Conservation (phyloP, 2,329 filamentous ascomycete genomes). For the Fusarium aywerte region DNA sequence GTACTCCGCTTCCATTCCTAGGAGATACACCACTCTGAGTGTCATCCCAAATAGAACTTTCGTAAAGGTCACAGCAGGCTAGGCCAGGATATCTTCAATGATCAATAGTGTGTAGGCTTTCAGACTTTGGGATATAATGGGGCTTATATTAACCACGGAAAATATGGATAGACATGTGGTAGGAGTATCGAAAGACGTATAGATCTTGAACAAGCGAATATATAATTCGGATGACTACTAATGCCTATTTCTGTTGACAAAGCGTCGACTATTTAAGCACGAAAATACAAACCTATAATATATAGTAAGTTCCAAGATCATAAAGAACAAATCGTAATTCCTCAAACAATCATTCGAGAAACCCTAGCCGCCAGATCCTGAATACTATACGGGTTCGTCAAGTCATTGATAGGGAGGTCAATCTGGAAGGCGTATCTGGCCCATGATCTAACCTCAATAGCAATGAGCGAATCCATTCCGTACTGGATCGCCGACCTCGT, state of each 20-base stretch:
- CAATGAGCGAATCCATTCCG: conserved; percentile 43
- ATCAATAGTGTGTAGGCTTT: background rate
- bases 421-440: conserved; percentile 44
- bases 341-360: conserved; percentile 32
- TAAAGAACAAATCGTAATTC: background rate
- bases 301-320: background rate
- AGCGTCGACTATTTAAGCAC: no score
- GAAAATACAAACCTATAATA: background rate
- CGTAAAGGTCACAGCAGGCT: background rate
- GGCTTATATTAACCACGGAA: background rate
- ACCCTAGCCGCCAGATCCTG: conserved; percentile 40
- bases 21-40: conserved; percentile 8
- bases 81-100: background rate
- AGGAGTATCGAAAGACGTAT: background rate
- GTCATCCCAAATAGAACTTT: background rate
- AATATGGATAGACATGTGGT: background rate
- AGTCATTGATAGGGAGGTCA: conserved; percentile 40
- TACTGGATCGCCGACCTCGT: conserved; percentile 40
- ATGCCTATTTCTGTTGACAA: no score
- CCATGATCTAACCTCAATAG: conserved; percentile 42
- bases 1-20: background rate
- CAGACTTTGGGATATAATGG: background rate
- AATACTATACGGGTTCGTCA: conserved; percentile 43
- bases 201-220: background rate
- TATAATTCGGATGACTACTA: no score